Percentiles rank a stretch among this genome's conserved stretches.
Evolutionary conservation across 2,329 filamentous ascomycete species (phyloP).

Genomic region (Curvularia verruculosa): DNA sequence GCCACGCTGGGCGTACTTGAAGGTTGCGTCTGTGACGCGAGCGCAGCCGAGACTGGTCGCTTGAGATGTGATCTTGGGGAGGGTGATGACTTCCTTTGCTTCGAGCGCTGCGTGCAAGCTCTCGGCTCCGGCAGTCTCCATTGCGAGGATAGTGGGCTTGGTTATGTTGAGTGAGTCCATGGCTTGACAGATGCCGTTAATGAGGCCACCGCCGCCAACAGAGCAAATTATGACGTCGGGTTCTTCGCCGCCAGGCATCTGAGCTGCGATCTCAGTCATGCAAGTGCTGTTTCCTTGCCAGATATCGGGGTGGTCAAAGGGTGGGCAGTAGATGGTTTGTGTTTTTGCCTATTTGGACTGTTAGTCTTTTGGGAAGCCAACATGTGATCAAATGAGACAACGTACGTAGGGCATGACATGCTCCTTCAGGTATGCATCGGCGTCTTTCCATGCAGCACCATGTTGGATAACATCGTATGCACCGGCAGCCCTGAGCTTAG

Average conservation of each 20-base stretch:
- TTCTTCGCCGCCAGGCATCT: constrained; percentile 49
- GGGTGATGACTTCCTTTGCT: constrained; percentile 63
- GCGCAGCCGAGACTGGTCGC: constrained; percentile 77
- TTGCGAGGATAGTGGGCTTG: constrained; percentile 64
- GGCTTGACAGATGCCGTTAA: constrained; percentile 77
- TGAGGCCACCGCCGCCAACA: constrained; percentile 80
- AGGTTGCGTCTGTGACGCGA: constrained; percentile 70
- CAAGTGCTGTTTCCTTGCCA: constrained; percentile 70
- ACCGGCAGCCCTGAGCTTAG: constrained; percentile 72
- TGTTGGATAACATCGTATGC: constrained; percentile 69
- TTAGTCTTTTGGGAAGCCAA: constrained; percentile 2
- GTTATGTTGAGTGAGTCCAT: constrained; percentile 56
- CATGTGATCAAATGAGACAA: background rate
- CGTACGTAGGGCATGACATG: constrained; percentile 57
- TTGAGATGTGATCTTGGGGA: constrained; percentile 75
- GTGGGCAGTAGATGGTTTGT: constrained; percentile 66
- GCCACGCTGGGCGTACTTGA: constrained; percentile 65
- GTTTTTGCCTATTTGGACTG: constrained; percentile 40
- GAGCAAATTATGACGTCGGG: constrained; percentile 76
- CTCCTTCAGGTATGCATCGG: constrained; percentile 69
- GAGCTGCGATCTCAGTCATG: constrained; percentile 58
- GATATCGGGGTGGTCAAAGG: constrained; percentile 71
- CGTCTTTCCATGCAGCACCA: constrained; percentile 71
- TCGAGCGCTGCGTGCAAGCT: constrained; percentile 68
- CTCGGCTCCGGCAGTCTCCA: constrained; percentile 78